Base-by-base conservation (phyloP, 139 green algal species). In the Astrephomene gubernaculifera region DNA sequence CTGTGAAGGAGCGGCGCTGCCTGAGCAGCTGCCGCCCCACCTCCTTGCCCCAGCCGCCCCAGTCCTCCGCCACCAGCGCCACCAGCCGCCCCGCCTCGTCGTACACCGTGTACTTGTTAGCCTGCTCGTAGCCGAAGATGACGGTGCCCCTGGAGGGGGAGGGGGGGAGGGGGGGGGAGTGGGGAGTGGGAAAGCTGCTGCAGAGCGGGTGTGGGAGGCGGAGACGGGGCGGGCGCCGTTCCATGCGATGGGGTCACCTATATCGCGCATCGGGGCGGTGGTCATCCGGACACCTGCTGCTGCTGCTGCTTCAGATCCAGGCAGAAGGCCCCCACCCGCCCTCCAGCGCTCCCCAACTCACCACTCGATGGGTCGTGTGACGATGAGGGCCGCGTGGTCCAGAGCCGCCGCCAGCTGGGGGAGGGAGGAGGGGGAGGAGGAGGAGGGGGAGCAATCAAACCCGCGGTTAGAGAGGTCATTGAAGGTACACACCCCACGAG, bases 41-140 rank as follows among this genome's bases (percentile, higher is more conserved):
- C 41, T 92, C 92, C 45, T 93, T 93, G 54, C 94, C 95, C 1
- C 97, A 73, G 29, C 91, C 90, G 8, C 82, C 75, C 1, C 31
- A 63, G 31, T 91, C 89, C 87, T 93, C 90, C 65, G 85, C 87
- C 22, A 93, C 79, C 38, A 90, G 79, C 6, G 83, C 88, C 21
- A 89, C 85, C 5, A 88, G 27, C 2, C n/a, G 52, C 9, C 81
- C 87, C 19, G 44, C 60, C 80, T 96, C 84, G 79, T 98, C 93
- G 35, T 89, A 87, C 4, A 98, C 87, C 2, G 89, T 94, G 87
- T 98, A 97, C 74, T 91, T 91, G 79, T 95, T 95, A 39, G 90
- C 92, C 85, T 82, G 95, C 89, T 98, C 96, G 81, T 95, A 98
- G 0, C 96, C 96, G 44, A 98, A 91, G 33, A 98, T 92, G 31